Evolutionary conservation across 768 basidiomycete species (phyloP), one percentile per base, ranked within the genome.

Genomic region (Termitomyces sp.): DNA sequence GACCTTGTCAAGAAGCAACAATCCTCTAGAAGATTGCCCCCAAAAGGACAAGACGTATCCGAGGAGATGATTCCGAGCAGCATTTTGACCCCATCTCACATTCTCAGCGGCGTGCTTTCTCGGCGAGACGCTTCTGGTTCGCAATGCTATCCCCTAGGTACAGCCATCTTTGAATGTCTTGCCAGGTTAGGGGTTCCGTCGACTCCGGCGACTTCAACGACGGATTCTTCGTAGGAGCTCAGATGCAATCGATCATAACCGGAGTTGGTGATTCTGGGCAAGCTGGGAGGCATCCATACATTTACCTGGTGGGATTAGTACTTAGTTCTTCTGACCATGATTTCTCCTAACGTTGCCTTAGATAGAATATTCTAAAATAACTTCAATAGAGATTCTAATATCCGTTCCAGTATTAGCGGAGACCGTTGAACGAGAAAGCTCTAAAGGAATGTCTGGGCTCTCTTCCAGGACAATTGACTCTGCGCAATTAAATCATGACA

Each of bases 1-100:
- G 69, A 73, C 3, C 65, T 70, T 40, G 67, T 73, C 23, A 61
- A 66, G 23, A 63, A 65, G 28, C 74, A 79, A 61, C 37, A n/a
- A 28, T n/a, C 11, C 25, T 28, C 25, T 19, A 39, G 72, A 70
- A 56, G 58, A 50, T 16, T 59, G 60, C 23, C 55, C 40, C 23
- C 37, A 56, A 58, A 59, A 65, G 59, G 61, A 63, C 58, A 48
- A 57, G 48, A 51, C 34, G 51, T 30, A 11, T 32, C 52, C 52
- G 60, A 58, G 50, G 57, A 55, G 48, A 61, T 49, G 49, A 63
- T 28, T 55, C 23, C 56, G 7, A 57, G 55, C 21, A 64, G 59
- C 41, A 59, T 76, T 40, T 68, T 81, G 58, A 76, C 75, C 42
- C 76, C 78, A 34, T 66, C 73, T 7, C 78, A 80, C 57, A 68